Evolutionary conservation across 2,329 filamentous ascomycete genomes (phyloP).

Genomic region (Acrodontium crateriforme): DNA sequence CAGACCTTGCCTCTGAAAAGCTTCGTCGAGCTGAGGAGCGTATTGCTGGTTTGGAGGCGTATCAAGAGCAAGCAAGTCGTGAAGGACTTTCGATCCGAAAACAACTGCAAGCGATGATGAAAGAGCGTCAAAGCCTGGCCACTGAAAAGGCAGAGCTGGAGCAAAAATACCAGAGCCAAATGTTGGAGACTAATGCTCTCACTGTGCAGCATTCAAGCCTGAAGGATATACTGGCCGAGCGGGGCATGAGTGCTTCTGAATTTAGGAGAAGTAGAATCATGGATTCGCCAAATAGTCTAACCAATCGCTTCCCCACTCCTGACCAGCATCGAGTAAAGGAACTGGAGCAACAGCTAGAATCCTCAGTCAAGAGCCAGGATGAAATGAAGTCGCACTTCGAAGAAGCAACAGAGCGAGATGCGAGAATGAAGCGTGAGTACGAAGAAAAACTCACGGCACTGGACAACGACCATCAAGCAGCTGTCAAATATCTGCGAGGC

Average conservation of each 20-base stretch:
- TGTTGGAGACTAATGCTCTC: slow-evolving; percentile 87
- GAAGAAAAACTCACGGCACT: slow-evolving; percentile 87
- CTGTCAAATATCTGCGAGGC: slow-evolving; percentile 94
- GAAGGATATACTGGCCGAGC: slow-evolving; percentile 81
- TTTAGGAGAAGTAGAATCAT: slow-evolving; percentile 57
- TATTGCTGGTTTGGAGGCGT: slow-evolving; percentile 89
- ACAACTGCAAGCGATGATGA: slow-evolving; percentile 72
- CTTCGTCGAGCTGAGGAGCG: slow-evolving; percentile 87
- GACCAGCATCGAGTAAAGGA: slow-evolving; percentile 69
- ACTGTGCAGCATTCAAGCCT: slow-evolving; percentile 84
- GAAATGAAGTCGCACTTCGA: slow-evolving; percentile 70
- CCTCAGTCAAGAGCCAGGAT: slow-evolving; percentile 65
- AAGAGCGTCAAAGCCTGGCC: slow-evolving; percentile 70
- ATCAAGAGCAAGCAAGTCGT: slow-evolving; percentile 91
- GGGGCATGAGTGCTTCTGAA: slow-evolving; percentile 67
- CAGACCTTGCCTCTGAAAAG: slow-evolving; percentile 75
- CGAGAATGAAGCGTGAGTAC: slow-evolving; percentile 79
- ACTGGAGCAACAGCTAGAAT: slow-evolving; percentile 74
- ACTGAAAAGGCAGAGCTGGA: slow-evolving; percentile 70
- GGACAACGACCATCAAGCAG: slow-evolving; percentile 94
- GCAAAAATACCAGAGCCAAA: slow-evolving; percentile 68
- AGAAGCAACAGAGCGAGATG: slow-evolving; percentile 61
- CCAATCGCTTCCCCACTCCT: slow-evolving; percentile 52
- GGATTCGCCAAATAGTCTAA: slow-evolving; percentile 53
- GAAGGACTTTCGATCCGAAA: slow-evolving; percentile 82